Evolutionary conservation across 1,139 yeast species (phyloP).

Genomic region (Candida dubliniensis): DNA sequence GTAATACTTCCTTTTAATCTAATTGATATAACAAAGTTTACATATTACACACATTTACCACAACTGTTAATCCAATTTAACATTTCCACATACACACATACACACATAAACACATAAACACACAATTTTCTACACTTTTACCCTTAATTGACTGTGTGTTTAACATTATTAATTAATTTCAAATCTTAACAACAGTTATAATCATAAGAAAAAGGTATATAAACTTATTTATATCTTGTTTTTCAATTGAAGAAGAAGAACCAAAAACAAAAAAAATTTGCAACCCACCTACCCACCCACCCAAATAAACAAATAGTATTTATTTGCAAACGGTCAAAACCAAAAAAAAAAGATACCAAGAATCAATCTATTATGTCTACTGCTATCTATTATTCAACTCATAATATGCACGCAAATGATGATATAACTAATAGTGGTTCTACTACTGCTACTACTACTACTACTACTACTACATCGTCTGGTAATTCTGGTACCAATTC

Average conservation of each 20-base stretch:
- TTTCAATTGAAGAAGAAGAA: background rate
- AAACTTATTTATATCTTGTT: background rate
- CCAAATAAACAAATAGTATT: background rate
- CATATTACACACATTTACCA: too few relatives aligned
- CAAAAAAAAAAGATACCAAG: too few relatives aligned
- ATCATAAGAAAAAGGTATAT: background rate
- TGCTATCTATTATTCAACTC: conserved; percentile 30
- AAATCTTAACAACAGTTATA: background rate
- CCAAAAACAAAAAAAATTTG: background rate
- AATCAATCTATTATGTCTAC: conserved; percentile 24
- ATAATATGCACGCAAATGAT: conserved; percentile 29
- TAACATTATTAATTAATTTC: too few relatives aligned
- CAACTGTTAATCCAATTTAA: too few relatives aligned
- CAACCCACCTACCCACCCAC: background rate
- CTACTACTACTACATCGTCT: background rate
- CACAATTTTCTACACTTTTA: too few relatives aligned
- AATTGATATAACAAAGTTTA: background rate
- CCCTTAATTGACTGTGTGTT: too few relatives aligned
- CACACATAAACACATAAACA: background rate
- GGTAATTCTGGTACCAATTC: conserved; percentile 4
- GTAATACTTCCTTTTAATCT: background rate
- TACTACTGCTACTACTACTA: background rate
- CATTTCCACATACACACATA: background rate
- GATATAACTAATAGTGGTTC: conserved; percentile 20
- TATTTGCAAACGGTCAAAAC: background rate